phyloP scores from a whole-genome alignment of 2,329 filamentous ascomycete genomes.

The Cytospora paraplurivora region DNA sequence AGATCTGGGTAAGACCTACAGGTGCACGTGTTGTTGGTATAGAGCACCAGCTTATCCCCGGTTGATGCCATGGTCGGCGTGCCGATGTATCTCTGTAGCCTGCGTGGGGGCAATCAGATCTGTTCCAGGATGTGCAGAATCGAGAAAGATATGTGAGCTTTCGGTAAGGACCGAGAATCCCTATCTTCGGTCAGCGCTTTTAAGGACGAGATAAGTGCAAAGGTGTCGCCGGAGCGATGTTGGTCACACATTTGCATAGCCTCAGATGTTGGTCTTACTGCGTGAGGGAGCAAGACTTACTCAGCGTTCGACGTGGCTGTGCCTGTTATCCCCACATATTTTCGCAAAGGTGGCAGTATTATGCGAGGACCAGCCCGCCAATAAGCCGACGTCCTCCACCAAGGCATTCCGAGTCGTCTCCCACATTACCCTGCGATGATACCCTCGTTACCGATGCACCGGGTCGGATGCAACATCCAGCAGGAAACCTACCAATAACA shows the following conservation, averaged over 20 bases:
- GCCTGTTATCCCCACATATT: conserved; percentile 10
- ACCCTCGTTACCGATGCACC: conserved; percentile 2
- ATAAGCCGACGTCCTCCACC: neutral
- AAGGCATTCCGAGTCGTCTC: neutral
- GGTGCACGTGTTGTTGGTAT: conserved; percentile 69
- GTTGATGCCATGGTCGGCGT: conserved; percentile 29
- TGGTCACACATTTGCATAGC: neutral
- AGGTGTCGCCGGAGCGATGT: neutral
- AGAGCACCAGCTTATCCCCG: conserved; percentile 59
- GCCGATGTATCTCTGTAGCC: neutral
- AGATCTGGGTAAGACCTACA: conserved; percentile 41
- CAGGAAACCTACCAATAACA: neutral
- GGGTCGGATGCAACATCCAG: conserved; percentile 4
- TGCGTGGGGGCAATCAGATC: neutral
- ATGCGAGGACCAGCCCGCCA: conserved; percentile 16
- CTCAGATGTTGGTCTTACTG: neutral
- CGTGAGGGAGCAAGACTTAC: conserved; percentile 2
- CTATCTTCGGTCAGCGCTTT: neutral
- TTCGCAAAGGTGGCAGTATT: conserved; percentile 9
- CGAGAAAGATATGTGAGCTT: neutral
- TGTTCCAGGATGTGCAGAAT: neutral
- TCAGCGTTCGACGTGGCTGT: conserved; percentile 2
- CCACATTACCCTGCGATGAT: neutral
- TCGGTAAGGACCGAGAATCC: neutral
- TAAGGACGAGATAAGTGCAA: neutral